These are phyloP conservation scores for Beauveria rudraprayagi DNA, from an alignment of 2,329 filamentous ascomycete species.

Conservation along the genomic window DNA sequence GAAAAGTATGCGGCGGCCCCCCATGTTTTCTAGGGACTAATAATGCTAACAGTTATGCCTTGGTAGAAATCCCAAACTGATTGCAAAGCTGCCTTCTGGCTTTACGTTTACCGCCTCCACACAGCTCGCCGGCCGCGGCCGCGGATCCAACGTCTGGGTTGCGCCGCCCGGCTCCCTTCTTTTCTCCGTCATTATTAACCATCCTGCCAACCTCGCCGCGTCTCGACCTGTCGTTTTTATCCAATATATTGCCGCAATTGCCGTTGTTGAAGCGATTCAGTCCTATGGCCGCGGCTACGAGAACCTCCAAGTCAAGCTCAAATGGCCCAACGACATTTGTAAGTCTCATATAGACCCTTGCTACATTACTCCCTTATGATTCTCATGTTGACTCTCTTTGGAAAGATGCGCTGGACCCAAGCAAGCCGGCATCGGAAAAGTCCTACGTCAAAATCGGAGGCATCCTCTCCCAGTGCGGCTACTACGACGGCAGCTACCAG, in stretches of 20 bases:
- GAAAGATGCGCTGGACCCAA: slow-evolving; percentile 56
- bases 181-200: slow-evolving; percentile 82
- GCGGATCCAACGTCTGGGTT: slow-evolving; percentile 91
- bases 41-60: slow-evolving; percentile 28
- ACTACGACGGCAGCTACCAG: slow-evolving; percentile 68
- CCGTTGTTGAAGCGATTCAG: slow-evolving; percentile 75
- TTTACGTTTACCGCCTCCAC: slow-evolving; percentile 82
- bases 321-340: slow-evolving; percentile 98
- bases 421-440: slow-evolving; percentile 35
- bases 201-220: slow-evolving; percentile 63
- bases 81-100: slow-evolving; percentile 71
- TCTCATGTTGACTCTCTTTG: slow-evolving; percentile 20
- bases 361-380: background rate
- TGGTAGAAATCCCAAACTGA: slow-evolving; percentile 63
- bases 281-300: slow-evolving; percentile 70
- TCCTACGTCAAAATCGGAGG: slow-evolving; percentile 85
- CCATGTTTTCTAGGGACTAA: too few species aligned
- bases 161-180: slow-evolving; percentile 79
- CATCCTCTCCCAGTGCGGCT: slow-evolving; percentile 84
- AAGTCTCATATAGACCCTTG: slow-evolving; percentile 20
- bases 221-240: slow-evolving; percentile 82
- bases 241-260: slow-evolving; percentile 85
- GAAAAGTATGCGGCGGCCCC: slow-evolving; percentile 56
- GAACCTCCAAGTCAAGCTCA: slow-evolving; percentile 71
- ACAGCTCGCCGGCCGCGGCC: slow-evolving; percentile 79